Conservation (phyloP, 768 basidiomycete species). For the Podaxis sp. region DNA sequence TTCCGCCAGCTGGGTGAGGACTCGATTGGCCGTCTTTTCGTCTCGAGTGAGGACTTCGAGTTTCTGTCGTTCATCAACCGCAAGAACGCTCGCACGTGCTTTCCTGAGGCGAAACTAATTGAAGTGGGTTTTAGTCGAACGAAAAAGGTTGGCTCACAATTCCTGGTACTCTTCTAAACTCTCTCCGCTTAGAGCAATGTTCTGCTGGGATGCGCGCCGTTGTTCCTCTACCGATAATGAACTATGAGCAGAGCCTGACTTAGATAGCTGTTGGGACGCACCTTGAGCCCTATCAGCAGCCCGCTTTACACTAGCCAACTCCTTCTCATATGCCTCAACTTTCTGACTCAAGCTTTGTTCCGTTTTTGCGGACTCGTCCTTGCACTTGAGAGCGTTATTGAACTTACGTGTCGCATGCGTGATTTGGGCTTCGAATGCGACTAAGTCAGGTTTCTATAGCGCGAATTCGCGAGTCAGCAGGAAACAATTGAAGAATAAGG, state of each 20-base stretch:
- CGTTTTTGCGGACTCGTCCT: slow-evolving; percentile 63
- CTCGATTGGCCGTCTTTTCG: slow-evolving; percentile 70
- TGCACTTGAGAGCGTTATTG: slow-evolving; percentile 63
- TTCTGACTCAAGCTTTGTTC: slow-evolving; percentile 44
- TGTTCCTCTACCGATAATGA: slow-evolving; percentile 58
- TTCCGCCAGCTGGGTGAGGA: slow-evolving; percentile 64
- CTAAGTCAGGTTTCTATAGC: slow-evolving; percentile 79
- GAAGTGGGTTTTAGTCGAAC: background rate
- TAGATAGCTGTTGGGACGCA: slow-evolving; percentile 22
- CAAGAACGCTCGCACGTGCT: slow-evolving; percentile 72
- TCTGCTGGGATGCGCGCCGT: slow-evolving; percentile 67
- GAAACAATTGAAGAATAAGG: background rate
- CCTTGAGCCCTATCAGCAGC: slow-evolving; percentile 82
- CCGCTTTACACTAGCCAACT: slow-evolving; percentile 63
- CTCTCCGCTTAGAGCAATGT: slow-evolving; percentile 77
- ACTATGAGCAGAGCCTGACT: background rate
- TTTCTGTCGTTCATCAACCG: slow-evolving; percentile 84
- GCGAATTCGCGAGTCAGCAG: background rate
- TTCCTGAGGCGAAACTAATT: slow-evolving; percentile 51
- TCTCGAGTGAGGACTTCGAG: slow-evolving; percentile 81
- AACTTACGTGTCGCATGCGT: slow-evolving; percentile 80
- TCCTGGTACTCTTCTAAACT: slow-evolving; percentile 85
- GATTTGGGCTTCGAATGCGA: slow-evolving; percentile 84
- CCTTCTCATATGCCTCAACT: slow-evolving; percentile 56
- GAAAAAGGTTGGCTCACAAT: slow-evolving; percentile 49